Evolutionary conservation across 2,329 filamentous ascomycete genomes (phyloP), one percentile per base, ranked within the genome.

Genomic region (Sclerotinia glacialis): DNA sequence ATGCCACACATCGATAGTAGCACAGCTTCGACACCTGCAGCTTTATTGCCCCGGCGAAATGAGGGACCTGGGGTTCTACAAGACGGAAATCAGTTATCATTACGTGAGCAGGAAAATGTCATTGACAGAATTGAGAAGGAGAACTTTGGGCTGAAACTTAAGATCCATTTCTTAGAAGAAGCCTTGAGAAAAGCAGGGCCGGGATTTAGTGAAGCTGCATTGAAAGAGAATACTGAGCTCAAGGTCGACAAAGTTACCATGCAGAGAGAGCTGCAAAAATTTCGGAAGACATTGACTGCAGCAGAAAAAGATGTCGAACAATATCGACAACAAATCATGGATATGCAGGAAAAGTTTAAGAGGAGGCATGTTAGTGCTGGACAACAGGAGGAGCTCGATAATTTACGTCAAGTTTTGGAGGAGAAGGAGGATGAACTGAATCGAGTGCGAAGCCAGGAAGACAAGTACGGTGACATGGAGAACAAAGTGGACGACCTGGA

Each of bases 111-210:
- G 78, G 95, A 98, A 78, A 93, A 92, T 72, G 90, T 95, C 71
- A 94, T 99, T 72, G 92, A 97, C 79, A 91, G 91, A 75, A 94
- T 99, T 73, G 93, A 97, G 76, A 99, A 99, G 81, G 95, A 98
- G 76, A 99, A 99, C 76, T 99, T 98, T 76, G 92, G 92, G 31
- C 83, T 99, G 64, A 98, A 98, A 78, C 85, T 98, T 72, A 97
- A 97, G 78, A 97, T 98, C 64, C 93, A 98, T 78, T 99, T 96
- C 77, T 84, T 99, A 66, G 93, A 99, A 77, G 92, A 98, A 72
- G 91, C 92, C 18, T 80, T 99, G 60, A 86, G 89, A 64, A 97
- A 96, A 77, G 87, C 90, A 65, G 94, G 94, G 0, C 93, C 92
- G 9, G 92, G 93, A 65, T 95, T 93, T 80, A 96, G 93, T 74